phyloP scores from a whole-genome alignment of 2,329 filamentous ascomycete species.

The Sporothrix dimorphospora region DNA sequence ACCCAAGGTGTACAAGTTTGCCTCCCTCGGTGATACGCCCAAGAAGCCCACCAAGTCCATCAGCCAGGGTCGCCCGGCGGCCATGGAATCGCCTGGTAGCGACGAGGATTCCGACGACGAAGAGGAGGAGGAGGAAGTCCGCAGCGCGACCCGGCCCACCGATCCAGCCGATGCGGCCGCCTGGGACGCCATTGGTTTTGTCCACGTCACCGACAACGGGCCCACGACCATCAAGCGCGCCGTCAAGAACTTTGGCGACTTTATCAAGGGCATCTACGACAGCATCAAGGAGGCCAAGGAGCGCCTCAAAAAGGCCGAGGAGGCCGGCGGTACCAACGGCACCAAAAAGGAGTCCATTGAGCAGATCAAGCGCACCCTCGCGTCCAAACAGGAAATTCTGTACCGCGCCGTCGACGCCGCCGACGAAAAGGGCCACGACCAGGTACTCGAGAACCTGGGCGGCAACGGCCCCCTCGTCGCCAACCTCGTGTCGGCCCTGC shows the following conservation, averaged over 20 bases:
- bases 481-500: constrained; percentile 57
- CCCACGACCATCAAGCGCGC: constrained; percentile 47
- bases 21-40: constrained; percentile 27
- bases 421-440: constrained; percentile 57
- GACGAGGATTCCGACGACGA: constrained; percentile 31
- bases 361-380: constrained; percentile 47
- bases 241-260: constrained; percentile 56
- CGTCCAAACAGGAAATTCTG: constrained; percentile 53
- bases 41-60: constrained; percentile 20
- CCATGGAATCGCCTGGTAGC: constrained; percentile 30
- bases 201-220: constrained; percentile 49
- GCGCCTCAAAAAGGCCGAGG: constrained; percentile 49
- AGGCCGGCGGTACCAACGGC: constrained; percentile 34
- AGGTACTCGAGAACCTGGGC: constrained; percentile 61
- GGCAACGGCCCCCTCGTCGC: constrained; percentile 60
- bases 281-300: constrained; percentile 54
- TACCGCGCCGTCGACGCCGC: constrained; percentile 57
- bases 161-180: constrained; percentile 53
- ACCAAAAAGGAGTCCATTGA: constrained; percentile 44
- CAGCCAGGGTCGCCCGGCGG: constrained; percentile 4
- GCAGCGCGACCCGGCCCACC: constrained; percentile 48
- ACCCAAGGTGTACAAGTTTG: constrained; percentile 35
- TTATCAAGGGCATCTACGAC: constrained; percentile 52
- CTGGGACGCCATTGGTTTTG: constrained; percentile 58
- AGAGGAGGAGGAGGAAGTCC: constrained; percentile 39